A percentile compares a stretch with the other conserved stretches of the same genome.
phyloP scores from a whole-genome alignment of 257 asterid genomes.

The Gardenia jasminoides region DNA sequence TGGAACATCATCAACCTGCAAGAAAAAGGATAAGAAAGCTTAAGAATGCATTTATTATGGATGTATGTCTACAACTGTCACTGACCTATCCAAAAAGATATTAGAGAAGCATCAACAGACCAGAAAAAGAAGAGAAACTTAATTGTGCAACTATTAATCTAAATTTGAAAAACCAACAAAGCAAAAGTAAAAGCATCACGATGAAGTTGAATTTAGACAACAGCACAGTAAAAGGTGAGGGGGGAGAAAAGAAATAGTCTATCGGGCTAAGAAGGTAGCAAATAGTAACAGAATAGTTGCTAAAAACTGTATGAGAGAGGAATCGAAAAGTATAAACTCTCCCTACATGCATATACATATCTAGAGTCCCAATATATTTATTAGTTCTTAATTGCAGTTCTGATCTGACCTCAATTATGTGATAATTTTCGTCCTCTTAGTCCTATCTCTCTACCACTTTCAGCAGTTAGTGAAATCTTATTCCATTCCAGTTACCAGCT shows the following conservation, averaged over 20 bases:
- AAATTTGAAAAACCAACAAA: background rate
- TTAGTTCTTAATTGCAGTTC: background rate
- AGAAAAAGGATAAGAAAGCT: background rate
- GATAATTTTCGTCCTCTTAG: background rate
- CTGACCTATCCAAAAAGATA: background rate
- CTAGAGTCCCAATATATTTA: background rate
- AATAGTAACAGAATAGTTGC: background rate
- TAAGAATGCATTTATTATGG: background rate
- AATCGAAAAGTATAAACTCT: background rate
- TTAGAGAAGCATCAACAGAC: background rate
- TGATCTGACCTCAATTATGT: background rate
- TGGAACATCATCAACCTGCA: slow-evolving; percentile 78
- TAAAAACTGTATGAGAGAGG: background rate
- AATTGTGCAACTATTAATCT: background rate
- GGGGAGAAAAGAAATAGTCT: background rate
- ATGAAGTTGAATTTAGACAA: background rate
- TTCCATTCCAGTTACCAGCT: too few species aligned
- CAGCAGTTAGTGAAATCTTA: background rate
- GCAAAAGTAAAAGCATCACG: background rate
- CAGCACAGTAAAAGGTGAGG: background rate
- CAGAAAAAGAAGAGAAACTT: background rate
- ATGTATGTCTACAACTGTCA: too few species aligned
- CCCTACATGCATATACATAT: background rate
- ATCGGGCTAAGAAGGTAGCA: background rate
- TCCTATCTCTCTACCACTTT: background rate